Evolutionary conservation across 257 asterid genomes (phyloP), one percentile per base, ranked within the genome.

Genomic region (Solanum sparsipilum): DNA sequence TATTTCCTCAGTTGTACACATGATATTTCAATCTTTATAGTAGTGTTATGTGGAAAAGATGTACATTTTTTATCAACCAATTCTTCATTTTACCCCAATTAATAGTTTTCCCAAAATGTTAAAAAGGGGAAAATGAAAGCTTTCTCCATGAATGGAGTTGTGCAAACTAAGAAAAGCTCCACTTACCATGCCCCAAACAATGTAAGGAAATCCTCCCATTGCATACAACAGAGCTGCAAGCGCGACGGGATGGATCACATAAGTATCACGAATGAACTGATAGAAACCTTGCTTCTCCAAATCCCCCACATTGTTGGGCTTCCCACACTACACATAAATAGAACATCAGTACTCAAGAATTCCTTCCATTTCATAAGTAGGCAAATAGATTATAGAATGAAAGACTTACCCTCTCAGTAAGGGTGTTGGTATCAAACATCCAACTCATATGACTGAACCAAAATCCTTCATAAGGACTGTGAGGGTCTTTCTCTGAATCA

Each of bases 361-460:
- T 44, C 20, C 18, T 67, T 60, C 70, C 13, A 8, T 48, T 82
- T 48, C 18, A 48, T 32, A 84, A 10, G 18, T 2, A 84, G 6
- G 35, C 21, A 29, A 29, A 46, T 1, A 25, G 23, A 82, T 36
- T 15, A 29, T 46, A 23, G 32, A 70, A 25, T 23, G 23, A 76
- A n/a, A 10, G 9, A 9, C 16, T 87, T 91, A 95, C 98, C 96
- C 92, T 92, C 87, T 93, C 88, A 48, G 46, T 84, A 86, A 91
- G 21, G 76, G 91, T 20, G 15, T 90, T 86, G 70, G 92, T 87
- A 81, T 96, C 98, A 58, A 95, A 95, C 41, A 96, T 87, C 98
- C 98, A 96, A 88, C 89, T 93, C 92, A 95, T 94, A 89, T 96
- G 98, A 87, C 98, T 96, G 48, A 88, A 93, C 99, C 99, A 95